Evolutionary conservation across 192 early-diverging fungal genomes (phyloP), one percentile per base, ranked within the genome.

Genomic region (Mortierella claussenii): DNA sequence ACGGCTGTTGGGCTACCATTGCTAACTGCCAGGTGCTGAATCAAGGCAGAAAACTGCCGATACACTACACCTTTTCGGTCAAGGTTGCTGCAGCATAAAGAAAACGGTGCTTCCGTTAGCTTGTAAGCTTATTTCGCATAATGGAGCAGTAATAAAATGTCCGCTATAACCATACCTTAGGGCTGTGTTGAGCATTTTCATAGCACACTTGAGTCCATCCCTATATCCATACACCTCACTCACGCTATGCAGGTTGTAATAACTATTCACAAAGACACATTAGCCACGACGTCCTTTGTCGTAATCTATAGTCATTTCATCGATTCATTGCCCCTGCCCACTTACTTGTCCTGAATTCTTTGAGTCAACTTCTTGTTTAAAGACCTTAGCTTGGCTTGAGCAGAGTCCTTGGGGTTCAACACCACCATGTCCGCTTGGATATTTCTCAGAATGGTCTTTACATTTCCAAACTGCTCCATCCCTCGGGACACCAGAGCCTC

Each of bases 381-480:
- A 10, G 17, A 1, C 13, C 31, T 53, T 46, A 43, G 1, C 32
- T 34, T 53, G 1, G 26, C 46, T 21, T 9, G 23, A 9, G 46
- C 18, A n/a, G 15, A 13, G 15, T 69, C 57, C 2, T 11, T 69
- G 24, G 36, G 28, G 1, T 20, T 56, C 10, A 68, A 32, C 2
- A 17, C 27, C 26, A 46, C 15, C 18, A 71, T 15, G 18, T 61
- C 47, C 7, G 45, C 32, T 17, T 47, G 24, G 11, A 71, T 63
- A 1, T 53, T 40, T 26, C 23, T 55, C 17, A 71, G 20, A 6
- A 40, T 27, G 0, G n/a, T 27, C 45, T 51, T 71, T 31, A 55
- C 45, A 17, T 31, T 55, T 1, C 60, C 60, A 63, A 71, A 71
- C 17, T 63, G 69, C 36, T 71, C 69, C 60, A 71, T 63, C 2